Base-by-base conservation (phyloP, 352 stramenopile genomes). In the Albugo laibachii region DNA sequence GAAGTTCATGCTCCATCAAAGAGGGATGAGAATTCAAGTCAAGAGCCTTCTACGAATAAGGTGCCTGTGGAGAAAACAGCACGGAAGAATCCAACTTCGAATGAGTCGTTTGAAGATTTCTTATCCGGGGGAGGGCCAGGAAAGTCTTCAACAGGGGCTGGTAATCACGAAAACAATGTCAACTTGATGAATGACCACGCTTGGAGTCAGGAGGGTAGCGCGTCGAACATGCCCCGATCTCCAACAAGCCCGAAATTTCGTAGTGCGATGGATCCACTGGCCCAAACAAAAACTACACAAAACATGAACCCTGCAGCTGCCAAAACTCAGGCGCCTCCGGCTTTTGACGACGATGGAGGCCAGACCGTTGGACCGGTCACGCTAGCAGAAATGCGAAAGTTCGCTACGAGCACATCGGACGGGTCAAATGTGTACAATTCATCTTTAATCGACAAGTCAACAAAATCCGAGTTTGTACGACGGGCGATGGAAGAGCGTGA, bases 391-490 rank as follows among this genome's bases (percentile, higher is more conserved):
- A 89, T 89, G 74, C 48, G 85, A 46, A 64, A 69, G 50, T 69
- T 73, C 47, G 55, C 58, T 3, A 67, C 66, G 20, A 74, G 68
- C 2, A 76, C 74, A 18, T 72, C 71, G 5, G 77, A 89, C 48
- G 77, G 77, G 27, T 81, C 77, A 13, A 83, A 86, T 47, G 74
- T 89, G 50, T 89, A 87, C 63, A 87, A 89, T 47, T 58, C 77
- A n/a, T 79, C 71, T 16, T 55, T 84, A 13, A 69, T 89, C 46
- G 77, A 89, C 58, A 86, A 87, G 53, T 73, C 74, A 20, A 83
- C 72, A 12, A 89, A 89, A 53, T 76, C 69, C 19, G 69, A 73
- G 1, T 53, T 70, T 38, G 77, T 89, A 13, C 74, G 74, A 14
- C 74, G 69, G 2, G 77, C 77, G n/a, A 89, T 89, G 74, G 69